phyloP scores from a whole-genome alignment of 371 early-diverging fungal species.

The Mucor indicus region DNA sequence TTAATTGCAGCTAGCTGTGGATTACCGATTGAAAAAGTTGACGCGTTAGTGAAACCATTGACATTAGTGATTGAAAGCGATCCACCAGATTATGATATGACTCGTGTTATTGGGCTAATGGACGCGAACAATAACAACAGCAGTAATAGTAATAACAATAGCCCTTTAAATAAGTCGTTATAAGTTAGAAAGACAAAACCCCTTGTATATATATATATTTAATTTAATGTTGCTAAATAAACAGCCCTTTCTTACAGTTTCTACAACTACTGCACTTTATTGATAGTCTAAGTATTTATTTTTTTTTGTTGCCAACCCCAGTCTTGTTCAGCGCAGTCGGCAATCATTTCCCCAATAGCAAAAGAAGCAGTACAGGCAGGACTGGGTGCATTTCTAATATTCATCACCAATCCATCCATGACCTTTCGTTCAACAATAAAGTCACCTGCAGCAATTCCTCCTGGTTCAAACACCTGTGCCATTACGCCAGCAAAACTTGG shows the following conservation, averaged over 20 bases:
- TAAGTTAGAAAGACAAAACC: too few species aligned
- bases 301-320: slow-evolving; percentile 23
- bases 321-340: slow-evolving; percentile 32
- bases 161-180: too few species aligned
- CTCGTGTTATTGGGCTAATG: slow-evolving; percentile 61
- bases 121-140: slow-evolving; percentile 10
- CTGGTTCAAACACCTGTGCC: slow-evolving; percentile 40
- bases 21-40: slow-evolving; percentile 66
- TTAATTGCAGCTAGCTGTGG: slow-evolving; percentile 76
- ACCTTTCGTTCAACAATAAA: slow-evolving; percentile 38
- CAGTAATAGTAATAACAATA: too few species aligned
- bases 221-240: too few species aligned
- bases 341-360: slow-evolving; percentile 40
- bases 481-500: slow-evolving; percentile 43
- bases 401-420: slow-evolving; percentile 32
- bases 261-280: too few species aligned
- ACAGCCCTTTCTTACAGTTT: too few species aligned
- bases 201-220: too few species aligned
- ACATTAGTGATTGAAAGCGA: slow-evolving; percentile 75
- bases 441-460: slow-evolving; percentile 38
- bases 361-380: slow-evolving; percentile 40
- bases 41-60: slow-evolving; percentile 63
- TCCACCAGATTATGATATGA: slow-evolving; percentile 57
- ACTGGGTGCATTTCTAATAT: slow-evolving; percentile 40
- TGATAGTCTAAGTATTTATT: too few species aligned